These are phyloP conservation scores for Monilinia fructicola DNA, from an alignment of 2,329 filamentous ascomycete genomes.

Conservation along the genomic window DNA sequence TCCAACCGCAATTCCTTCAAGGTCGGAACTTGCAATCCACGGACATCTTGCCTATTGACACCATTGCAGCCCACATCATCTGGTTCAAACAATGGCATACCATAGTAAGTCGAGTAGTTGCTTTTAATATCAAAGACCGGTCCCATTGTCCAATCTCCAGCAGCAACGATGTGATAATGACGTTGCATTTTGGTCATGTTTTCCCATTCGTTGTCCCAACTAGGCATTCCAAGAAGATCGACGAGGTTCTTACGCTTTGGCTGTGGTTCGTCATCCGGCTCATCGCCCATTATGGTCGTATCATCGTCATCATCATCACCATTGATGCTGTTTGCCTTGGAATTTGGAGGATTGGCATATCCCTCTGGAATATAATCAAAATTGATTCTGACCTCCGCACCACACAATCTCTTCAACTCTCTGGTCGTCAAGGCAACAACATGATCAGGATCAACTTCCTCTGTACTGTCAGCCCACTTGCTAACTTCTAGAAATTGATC, in stretches of 20 bases:
- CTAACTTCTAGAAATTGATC: constrained; percentile 13
- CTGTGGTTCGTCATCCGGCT: not conserved
- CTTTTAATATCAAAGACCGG: constrained; percentile 13
- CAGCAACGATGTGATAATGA: constrained; percentile 22
- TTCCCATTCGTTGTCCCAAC: not conserved
- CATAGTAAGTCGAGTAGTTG: constrained; percentile 22
- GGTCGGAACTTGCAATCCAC: not conserved
- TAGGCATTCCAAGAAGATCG: not conserved
- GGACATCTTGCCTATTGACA: not conserved
- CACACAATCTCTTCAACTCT: constrained; percentile 13
- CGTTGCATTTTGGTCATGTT: constrained; percentile 12
- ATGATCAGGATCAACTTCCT: constrained; percentile 12
- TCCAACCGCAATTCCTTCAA: not conserved
- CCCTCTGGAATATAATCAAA: constrained; percentile 18
- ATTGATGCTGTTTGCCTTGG: not conserved
- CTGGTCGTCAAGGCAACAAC: constrained; percentile 15
- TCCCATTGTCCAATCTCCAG: constrained; percentile 14
- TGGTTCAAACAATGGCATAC: constrained; percentile 15
- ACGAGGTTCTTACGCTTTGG: constrained; percentile 5
- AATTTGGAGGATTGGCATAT: constrained; percentile 8
- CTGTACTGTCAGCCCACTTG: constrained; percentile 12
- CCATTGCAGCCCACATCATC: not conserved
- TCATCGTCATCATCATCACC: not conserved
- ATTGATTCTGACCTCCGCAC: not conserved
- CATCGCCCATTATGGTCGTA: not conserved